Percentiles rank a stretch among this genome's conserved stretches.
These are phyloP conservation scores for Colletotrichum sp. DNA, from an alignment of 2,329 filamentous ascomycete genomes.

Conservation along the genomic window DNA sequence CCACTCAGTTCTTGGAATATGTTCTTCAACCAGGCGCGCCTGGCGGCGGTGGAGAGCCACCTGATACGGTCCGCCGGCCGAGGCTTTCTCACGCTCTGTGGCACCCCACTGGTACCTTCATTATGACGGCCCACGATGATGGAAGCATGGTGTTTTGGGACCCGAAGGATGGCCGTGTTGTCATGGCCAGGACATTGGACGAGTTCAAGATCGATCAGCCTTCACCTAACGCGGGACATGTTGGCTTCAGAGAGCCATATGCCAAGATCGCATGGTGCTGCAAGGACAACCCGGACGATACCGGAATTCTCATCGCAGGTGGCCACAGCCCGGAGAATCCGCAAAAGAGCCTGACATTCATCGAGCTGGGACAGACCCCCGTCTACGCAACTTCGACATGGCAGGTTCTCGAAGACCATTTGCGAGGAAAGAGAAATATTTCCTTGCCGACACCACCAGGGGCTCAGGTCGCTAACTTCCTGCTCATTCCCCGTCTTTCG, in stretches of 20 bases:
- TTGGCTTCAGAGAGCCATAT: constrained; percentile 74
- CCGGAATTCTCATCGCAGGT: constrained; percentile 84
- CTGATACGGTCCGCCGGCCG: constrained; percentile 70
- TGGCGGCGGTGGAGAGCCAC: constrained; percentile 73
- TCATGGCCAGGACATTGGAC: constrained; percentile 83
- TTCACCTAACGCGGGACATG: constrained; percentile 51
- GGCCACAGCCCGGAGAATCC: constrained; percentile 72
- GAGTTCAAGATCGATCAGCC: constrained; percentile 76
- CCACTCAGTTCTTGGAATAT: constrained; percentile 83
- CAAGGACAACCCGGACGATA: constrained; percentile 93
- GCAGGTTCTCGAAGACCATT: constrained; percentile 80
- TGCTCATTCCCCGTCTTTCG: constrained; percentile 79
- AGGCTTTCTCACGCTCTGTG: constrained; percentile 83
- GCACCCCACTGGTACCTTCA: constrained; percentile 93
- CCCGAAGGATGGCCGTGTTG: constrained; percentile 80
- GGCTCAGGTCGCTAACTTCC: constrained; percentile 79
- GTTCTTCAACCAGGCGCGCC: constrained; percentile 80
- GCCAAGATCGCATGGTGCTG: constrained; percentile 89
- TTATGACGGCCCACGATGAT: constrained; percentile 88
- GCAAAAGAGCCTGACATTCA: constrained; percentile 81
- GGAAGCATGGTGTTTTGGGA: constrained; percentile 95
- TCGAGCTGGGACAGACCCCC: constrained; percentile 88
- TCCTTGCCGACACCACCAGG: constrained; percentile 78
- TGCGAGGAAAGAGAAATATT: constrained; percentile 75
- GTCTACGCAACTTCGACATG: constrained; percentile 91